Percentiles rank a stretch among this genome's conserved stretches.
Evolutionary conservation across 352 stramenopile species (phyloP).

Genomic region (Phytophthora fragariae): DNA sequence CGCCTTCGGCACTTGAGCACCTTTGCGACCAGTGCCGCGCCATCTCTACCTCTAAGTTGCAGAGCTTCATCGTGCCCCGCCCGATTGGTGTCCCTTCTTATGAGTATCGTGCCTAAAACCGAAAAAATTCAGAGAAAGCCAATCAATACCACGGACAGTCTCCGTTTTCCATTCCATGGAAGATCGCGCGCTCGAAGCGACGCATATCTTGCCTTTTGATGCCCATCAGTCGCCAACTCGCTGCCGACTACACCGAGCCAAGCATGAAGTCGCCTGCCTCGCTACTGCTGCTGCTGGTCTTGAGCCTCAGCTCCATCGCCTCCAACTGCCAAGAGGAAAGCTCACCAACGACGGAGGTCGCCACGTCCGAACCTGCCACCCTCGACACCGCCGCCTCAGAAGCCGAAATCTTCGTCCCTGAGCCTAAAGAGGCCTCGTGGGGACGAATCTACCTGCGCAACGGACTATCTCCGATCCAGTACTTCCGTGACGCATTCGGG

Average conservation of each 20-base stretch:
- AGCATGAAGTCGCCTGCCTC: constrained; percentile 18
- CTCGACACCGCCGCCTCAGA: background rate
- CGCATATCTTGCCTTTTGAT: constrained; percentile 22
- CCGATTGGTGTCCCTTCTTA: no score
- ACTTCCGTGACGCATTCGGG: constrained; percentile 71
- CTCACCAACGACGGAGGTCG: background rate
- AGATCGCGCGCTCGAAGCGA: constrained; percentile 8
- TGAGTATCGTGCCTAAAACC: no score
- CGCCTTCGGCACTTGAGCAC: no score
- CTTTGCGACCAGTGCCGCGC: no score
- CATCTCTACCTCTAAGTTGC: no score
- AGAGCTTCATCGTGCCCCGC: no score
- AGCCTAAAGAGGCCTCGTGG: constrained; percentile 52
- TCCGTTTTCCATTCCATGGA: background rate
- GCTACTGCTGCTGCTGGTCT: constrained; percentile 6
- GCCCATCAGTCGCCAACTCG: constrained; percentile 16
- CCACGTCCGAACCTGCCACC: constrained; percentile 1
- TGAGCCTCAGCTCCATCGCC: background rate
- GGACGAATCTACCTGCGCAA: constrained; percentile 75
- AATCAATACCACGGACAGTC: background rate
- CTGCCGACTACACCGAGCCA: background rate
- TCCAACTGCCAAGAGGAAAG: background rate
- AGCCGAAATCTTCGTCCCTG: background rate
- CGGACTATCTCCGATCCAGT: constrained; percentile 72
- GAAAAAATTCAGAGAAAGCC: no score